phyloP scores from a whole-genome alignment of 768 basidiomycete species.

The Suillus clintonianus region DNA sequence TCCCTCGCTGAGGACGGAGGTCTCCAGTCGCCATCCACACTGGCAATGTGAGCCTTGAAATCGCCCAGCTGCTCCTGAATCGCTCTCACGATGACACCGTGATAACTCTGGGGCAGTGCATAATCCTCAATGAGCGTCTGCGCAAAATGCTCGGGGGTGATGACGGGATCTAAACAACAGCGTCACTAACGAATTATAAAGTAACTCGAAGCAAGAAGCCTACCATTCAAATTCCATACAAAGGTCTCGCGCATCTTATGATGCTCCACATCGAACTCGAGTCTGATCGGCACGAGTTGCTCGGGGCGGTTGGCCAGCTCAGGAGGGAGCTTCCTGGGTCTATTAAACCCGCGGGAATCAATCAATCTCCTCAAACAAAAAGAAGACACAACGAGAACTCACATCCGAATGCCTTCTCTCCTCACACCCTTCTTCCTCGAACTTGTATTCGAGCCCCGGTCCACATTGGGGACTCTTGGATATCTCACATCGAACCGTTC shows the following conservation, averaged over 20 bases:
- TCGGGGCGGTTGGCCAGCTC: slow-evolving; percentile 69
- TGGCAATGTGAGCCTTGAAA: slow-evolving; percentile 66
- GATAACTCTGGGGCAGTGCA: slow-evolving; percentile 63
- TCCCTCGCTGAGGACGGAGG: slow-evolving; percentile 20
- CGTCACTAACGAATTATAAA: not conserved
- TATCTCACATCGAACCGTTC: slow-evolving; percentile 56
- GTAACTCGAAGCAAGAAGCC: slow-evolving; percentile 22
- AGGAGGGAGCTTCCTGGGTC: slow-evolving; percentile 59
- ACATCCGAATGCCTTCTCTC: slow-evolving; percentile 77
- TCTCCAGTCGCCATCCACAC: slow-evolving; percentile 49
- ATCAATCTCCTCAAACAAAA: not conserved
- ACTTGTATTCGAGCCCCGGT: slow-evolving; percentile 21
- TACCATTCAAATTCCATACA: slow-evolving; percentile 95
- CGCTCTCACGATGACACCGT: slow-evolving; percentile 68
- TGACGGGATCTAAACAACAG: slow-evolving; percentile 66
- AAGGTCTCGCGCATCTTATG: slow-evolving; percentile 95
- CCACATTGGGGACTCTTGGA: slow-evolving; percentile 46
- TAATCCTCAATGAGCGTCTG: slow-evolving; percentile 93
- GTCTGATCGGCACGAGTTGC: slow-evolving; percentile 88
- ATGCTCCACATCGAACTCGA: slow-evolving; percentile 95
- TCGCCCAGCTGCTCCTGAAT: slow-evolving; percentile 90
- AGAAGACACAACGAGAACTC: slow-evolving; percentile 37
- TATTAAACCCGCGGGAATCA: slow-evolving; percentile 26
- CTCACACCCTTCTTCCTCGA: slow-evolving; percentile 54
- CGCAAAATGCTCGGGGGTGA: slow-evolving; percentile 90